phyloP scores from a whole-genome alignment of 75 land plant species.

The Selaginella tamariscina region DNA sequence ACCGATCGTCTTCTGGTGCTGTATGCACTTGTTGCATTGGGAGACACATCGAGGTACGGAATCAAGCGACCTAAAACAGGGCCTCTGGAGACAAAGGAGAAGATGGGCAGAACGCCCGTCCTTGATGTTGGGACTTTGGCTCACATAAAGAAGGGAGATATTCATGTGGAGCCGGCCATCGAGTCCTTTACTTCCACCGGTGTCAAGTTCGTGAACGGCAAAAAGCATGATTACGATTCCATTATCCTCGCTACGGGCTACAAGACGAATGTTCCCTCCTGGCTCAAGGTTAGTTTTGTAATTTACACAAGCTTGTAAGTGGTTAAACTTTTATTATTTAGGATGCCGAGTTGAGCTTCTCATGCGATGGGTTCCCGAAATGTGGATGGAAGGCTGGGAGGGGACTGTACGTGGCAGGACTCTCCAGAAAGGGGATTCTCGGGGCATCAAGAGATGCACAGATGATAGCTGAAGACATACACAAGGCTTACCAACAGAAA shows the following conservation, averaged over 20 bases:
- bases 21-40: slow-evolving; percentile 22
- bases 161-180: slow-evolving; percentile 52
- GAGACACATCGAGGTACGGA: slow-evolving; percentile 30
- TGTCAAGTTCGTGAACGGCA: slow-evolving; percentile 45
- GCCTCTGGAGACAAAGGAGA: slow-evolving; percentile 32
- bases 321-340: slow-evolving; percentile 8
- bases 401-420: slow-evolving; percentile 47
- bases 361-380: slow-evolving; percentile 50
- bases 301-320: neutral
- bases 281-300: slow-evolving; percentile 47
- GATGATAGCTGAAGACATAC: slow-evolving; percentile 47
- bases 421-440: slow-evolving; percentile 42
- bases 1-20: slow-evolving; percentile 46
- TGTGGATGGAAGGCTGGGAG: slow-evolving; percentile 54
- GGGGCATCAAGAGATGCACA: slow-evolving; percentile 47
- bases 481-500: too few relatives aligned
- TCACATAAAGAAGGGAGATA: slow-evolving; percentile 34
- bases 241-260: slow-evolving; percentile 73
- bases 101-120: slow-evolving; percentile 29
- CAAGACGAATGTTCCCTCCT: slow-evolving; percentile 58
- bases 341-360: slow-evolving; percentile 39
- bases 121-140: slow-evolving; percentile 46
- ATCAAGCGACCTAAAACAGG: slow-evolving; percentile 32
- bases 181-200: slow-evolving; percentile 24
- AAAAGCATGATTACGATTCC: slow-evolving; percentile 36